Evolutionary conservation across 495 filamentous ascomycete species (phyloP).

Genomic region (Daldinia concentrica): DNA sequence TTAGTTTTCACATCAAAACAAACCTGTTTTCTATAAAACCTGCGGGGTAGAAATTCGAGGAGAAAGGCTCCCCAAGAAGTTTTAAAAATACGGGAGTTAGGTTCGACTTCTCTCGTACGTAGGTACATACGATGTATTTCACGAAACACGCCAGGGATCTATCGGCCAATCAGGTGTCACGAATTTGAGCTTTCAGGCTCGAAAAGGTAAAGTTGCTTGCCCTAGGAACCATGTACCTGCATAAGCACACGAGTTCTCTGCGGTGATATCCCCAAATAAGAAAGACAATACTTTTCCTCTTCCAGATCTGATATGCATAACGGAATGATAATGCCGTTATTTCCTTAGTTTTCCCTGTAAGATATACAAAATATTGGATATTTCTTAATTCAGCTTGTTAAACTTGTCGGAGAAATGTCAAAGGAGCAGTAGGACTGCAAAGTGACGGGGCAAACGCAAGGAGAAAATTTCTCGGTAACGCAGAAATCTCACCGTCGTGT

Average conservation of each 20-base stretch:
- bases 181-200: slow-evolving; percentile 5
- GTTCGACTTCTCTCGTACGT: neutral
- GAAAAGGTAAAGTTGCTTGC: slow-evolving; percentile 31
- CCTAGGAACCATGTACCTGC: neutral
- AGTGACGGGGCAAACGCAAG: neutral
- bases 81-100: neutral
- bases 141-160: neutral
- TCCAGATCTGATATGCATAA: neutral
- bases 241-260: neutral
- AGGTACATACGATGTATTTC: slow-evolving; percentile 5
- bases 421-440: neutral
- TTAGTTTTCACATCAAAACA: neutral
- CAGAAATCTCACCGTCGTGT: slow-evolving; percentile 26
- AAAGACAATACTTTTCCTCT: neutral
- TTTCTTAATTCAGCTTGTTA: neutral
- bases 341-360: neutral
- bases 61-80: neutral
- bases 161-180: slow-evolving; percentile 15
- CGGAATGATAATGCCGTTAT: neutral
- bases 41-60: neutral
- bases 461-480: slow-evolving; percentile 8
- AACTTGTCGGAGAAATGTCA: neutral
- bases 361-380: no score
- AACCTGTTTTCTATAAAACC: neutral
- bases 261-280: neutral